phyloP scores from a whole-genome alignment of 2,329 filamentous ascomycete species.

The Curvularia hawaiiensis region DNA sequence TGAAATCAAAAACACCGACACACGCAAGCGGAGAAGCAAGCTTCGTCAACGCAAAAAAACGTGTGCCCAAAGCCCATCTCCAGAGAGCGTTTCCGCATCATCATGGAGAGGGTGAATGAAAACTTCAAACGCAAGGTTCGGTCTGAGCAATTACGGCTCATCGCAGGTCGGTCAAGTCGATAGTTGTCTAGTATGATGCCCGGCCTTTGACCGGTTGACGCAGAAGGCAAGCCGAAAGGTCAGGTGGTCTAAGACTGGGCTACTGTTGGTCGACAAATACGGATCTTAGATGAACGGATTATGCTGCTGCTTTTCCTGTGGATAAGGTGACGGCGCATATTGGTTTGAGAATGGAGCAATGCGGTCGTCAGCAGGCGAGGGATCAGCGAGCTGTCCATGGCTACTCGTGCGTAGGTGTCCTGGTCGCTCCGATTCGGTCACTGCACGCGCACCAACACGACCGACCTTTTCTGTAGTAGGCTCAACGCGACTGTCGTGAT shows the following conservation, averaged over 20 bases:
- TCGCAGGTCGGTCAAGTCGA: constrained; percentile 38
- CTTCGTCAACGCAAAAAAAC: constrained; percentile 48
- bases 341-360: constrained; percentile 41
- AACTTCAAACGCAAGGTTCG: constrained; percentile 48
- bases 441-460: constrained; percentile 49
- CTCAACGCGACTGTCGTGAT: constrained; percentile 35
- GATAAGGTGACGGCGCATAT: constrained; percentile 20
- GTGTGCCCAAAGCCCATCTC: constrained; percentile 28
- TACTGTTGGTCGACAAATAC: constrained; percentile 27
- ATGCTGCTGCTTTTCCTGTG: constrained; percentile 26
- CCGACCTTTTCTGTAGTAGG: constrained; percentile 51
- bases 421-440: constrained; percentile 51
- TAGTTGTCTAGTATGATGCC: constrained; percentile 20
- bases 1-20: constrained; percentile 45
- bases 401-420: constrained; percentile 53
- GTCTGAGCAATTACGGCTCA: constrained; percentile 52
- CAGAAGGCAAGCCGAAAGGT: constrained; percentile 54
- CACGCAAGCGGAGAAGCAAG: constrained; percentile 38
- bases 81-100: constrained; percentile 46
- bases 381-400: constrained; percentile 51
- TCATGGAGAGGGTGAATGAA: constrained; percentile 31
- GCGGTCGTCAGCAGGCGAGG: constrained; percentile 49
- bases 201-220: constrained; percentile 43
- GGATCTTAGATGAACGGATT: constrained; percentile 50
- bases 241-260: constrained; percentile 41